These are phyloP conservation scores for Ustilaginoidea virens DNA, from an alignment of 2,329 filamentous ascomycete genomes.

Conservation along the genomic window DNA sequence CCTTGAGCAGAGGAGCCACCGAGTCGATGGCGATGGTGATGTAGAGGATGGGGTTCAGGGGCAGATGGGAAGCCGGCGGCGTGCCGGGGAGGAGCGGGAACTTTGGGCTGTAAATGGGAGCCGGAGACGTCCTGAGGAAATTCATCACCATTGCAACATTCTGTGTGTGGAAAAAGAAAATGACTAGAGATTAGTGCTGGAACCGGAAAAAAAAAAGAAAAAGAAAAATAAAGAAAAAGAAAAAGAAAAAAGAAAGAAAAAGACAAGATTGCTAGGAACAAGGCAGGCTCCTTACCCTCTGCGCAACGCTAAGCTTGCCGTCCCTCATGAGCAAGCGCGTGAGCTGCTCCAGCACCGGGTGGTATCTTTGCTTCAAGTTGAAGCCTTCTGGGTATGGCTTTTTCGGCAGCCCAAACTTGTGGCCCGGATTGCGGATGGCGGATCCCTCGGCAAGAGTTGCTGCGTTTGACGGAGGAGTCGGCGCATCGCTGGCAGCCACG, in stretches of 20 bases:
- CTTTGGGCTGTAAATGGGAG: conserved; percentile 58
- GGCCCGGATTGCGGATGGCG: conserved; percentile 30
- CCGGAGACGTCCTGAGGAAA: conserved; percentile 67
- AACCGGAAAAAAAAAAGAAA: neutral
- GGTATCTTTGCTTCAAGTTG: conserved; percentile 69
- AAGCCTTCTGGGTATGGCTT: conserved; percentile 44
- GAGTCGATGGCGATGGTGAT: conserved; percentile 84
- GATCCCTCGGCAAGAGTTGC: conserved; percentile 6
- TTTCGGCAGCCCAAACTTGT: conserved; percentile 63
- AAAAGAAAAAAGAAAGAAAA: neutral
- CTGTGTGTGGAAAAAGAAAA: conserved; percentile 30
- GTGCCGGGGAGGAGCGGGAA: conserved; percentile 61
- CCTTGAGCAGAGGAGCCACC: conserved; percentile 72
- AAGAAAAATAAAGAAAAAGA: neutral
- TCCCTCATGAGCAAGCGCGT: conserved; percentile 84
- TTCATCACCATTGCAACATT: conserved; percentile 76
- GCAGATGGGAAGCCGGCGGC: conserved; percentile 64
- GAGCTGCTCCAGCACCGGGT: conserved; percentile 71
- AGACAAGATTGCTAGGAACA: neutral
- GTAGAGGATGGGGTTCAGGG: conserved; percentile 79
- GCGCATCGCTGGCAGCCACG: conserved; percentile 11
- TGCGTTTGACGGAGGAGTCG: conserved; percentile 7
- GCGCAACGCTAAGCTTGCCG: conserved; percentile 80
- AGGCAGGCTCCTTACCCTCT: conserved; percentile 47
- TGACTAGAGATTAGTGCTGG: too few relatives aligned